Evolutionary conservation across 768 basidiomycete species (phyloP).

Genomic region (Pluteus cervinus): DNA sequence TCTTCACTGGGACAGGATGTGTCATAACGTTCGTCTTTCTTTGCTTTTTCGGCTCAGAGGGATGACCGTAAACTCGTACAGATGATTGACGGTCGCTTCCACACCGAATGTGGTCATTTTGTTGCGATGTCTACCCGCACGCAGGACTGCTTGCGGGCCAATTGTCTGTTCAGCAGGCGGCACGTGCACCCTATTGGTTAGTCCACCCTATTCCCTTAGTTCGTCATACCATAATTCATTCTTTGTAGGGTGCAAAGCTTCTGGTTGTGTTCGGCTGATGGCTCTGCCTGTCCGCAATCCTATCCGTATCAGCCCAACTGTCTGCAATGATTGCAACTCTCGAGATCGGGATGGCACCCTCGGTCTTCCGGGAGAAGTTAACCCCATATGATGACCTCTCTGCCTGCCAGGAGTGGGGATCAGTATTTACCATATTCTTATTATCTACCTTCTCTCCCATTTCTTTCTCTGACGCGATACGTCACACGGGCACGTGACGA

Average conservation of each 20-base stretch:
- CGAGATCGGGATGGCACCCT: constrained; percentile 17
- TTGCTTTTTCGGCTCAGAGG: constrained; percentile 6
- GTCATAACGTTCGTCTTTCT: constrained; percentile 56
- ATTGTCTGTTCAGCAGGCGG: constrained; percentile 67
- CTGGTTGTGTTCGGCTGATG: constrained; percentile 60
- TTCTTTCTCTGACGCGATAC: too few relatives aligned
- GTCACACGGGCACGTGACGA: too few relatives aligned
- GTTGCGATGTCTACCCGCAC: constrained; percentile 61
- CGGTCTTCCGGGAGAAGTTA: too few relatives aligned
- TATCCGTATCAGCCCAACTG: constrained; percentile 58
- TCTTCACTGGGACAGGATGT: constrained; percentile 39
- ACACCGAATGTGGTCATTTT: constrained; percentile 68
- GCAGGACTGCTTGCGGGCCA: constrained; percentile 57
- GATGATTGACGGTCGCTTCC: constrained; percentile 74
- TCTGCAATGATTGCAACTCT: constrained; percentile 34
- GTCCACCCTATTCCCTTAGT: constrained; percentile 6
- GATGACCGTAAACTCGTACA: constrained; percentile 17
- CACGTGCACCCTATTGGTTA: constrained; percentile 54
- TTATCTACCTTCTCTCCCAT: too few relatives aligned
- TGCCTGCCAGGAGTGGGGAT: too few relatives aligned
- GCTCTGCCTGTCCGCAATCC: constrained; percentile 61
- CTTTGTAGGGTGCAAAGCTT: constrained; percentile 45
- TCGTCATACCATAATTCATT: constrained; percentile 4
- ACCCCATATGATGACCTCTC: too few relatives aligned
- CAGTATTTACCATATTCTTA: too few relatives aligned